A percentile compares a stretch with the other conserved stretches of the same genome.
phyloP scores from a whole-genome alignment of 495 filamentous ascomycete genomes.

The Jackrogersella minutella region DNA sequence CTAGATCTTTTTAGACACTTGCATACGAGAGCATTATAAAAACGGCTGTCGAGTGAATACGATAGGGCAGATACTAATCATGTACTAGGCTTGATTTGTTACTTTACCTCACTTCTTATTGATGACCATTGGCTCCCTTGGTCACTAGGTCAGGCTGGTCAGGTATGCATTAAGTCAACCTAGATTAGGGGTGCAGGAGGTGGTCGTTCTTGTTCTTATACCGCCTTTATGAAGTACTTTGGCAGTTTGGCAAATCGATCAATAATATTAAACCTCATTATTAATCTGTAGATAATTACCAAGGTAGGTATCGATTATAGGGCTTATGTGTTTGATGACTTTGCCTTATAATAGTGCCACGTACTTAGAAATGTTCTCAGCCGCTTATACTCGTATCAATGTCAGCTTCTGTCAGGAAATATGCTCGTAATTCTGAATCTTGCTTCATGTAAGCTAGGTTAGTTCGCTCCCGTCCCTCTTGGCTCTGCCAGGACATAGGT shows the following conservation, averaged over 20 bases:
- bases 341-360: conserved; percentile 14
- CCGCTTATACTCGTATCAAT: conserved; percentile 20
- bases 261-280: background rate
- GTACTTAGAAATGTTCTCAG: conserved; percentile 12
- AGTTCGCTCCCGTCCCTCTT: background rate
- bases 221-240: background rate
- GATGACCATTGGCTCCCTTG: too few species aligned
- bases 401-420: conserved; percentile 4
- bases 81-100: too few species aligned
- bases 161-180: background rate
- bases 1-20: conserved; percentile 9
- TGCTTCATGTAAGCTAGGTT: background rate
- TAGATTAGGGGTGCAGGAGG: too few species aligned
- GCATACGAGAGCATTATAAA: conserved; percentile 10
- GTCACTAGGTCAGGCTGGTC: too few species aligned
- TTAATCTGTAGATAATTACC: background rate
- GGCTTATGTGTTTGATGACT: background rate
- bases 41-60: background rate
- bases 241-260: too few species aligned
- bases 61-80: background rate
- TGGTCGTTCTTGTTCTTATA: background rate
- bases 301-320: background rate
- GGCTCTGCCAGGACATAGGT: too few species aligned
- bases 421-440: background rate
- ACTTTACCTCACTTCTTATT: too few species aligned